phyloP scores from a whole-genome alignment of 768 basidiomycete genomes.

The Lactifluus volemus region DNA sequence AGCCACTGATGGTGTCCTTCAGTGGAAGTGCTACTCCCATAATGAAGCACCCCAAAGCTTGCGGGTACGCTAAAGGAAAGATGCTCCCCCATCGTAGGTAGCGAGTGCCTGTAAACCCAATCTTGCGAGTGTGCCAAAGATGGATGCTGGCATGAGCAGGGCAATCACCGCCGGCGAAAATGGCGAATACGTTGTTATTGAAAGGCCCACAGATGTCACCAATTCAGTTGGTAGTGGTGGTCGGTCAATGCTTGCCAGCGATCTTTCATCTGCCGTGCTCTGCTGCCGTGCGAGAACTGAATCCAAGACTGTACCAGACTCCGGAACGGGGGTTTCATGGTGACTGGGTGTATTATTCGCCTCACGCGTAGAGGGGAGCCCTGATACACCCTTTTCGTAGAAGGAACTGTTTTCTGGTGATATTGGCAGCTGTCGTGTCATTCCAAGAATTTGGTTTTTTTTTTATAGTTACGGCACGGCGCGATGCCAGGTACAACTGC shows the following conservation, averaged over 20 bases:
- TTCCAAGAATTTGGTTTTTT: not conserved
- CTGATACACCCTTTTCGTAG: not conserved
- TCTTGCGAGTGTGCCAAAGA: conserved; percentile 77
- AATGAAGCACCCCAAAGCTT: conserved; percentile 80
- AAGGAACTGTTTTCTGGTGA: not conserved
- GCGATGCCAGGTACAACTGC: no score
- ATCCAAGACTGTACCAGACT: not conserved
- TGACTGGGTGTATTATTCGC: not conserved
- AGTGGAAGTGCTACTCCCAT: conserved; percentile 77
- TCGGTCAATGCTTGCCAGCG: conserved; percentile 35
- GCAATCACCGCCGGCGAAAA: conserved; percentile 56
- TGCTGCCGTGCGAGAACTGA: not conserved
- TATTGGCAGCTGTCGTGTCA: not conserved
- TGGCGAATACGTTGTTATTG: conserved; percentile 38
- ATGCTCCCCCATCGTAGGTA: conserved; percentile 66
- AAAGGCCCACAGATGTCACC: conserved; percentile 23
- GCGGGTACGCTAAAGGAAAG: conserved; percentile 77
- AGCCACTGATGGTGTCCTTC: conserved; percentile 62
- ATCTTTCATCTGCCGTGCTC: conserved; percentile 26
- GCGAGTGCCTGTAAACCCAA: conserved; percentile 70
- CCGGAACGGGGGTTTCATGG: not conserved
- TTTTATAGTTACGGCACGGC: no score
- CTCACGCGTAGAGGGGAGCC: not conserved
- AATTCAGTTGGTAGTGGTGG: conserved; percentile 34
- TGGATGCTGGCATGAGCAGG: conserved; percentile 71